phyloP scores from a whole-genome alignment of 345 rosid species.

The Boechera divaricarpa region DNA sequence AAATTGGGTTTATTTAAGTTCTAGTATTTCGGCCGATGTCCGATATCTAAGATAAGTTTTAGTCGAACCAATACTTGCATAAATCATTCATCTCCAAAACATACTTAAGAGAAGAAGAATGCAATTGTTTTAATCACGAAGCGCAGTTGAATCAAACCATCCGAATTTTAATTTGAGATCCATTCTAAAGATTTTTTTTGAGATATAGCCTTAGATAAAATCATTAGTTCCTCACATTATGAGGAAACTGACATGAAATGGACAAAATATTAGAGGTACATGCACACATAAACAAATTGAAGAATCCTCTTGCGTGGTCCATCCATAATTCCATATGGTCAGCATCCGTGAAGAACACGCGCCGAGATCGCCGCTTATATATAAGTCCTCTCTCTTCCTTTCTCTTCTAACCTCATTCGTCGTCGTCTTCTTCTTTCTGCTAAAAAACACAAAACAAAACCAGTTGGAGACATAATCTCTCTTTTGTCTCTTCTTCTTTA shows the following conservation, averaged over 20 bases:
- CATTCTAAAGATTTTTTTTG: background rate
- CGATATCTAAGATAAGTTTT: too few relatives aligned
- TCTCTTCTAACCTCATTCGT: slow-evolving; percentile 25
- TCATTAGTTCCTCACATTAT: background rate
- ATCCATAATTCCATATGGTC: background rate
- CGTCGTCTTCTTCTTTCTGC: slow-evolving; percentile 35
- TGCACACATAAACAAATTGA: slow-evolving; percentile 27
- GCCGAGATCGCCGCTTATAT: slow-evolving; percentile 35
- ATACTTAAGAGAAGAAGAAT: too few relatives aligned
- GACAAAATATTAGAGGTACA: slow-evolving; percentile 14
- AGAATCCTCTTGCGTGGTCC: slow-evolving; percentile 31
- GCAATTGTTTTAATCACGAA: too few relatives aligned
- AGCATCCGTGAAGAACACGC: slow-evolving; percentile 42
- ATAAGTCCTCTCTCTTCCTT: background rate
- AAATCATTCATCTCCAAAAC: background rate
- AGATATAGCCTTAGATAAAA: background rate
- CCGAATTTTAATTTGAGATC: too few relatives aligned
- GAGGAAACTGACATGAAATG: slow-evolving; percentile 32
- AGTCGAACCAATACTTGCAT: too few relatives aligned
- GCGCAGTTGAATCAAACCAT: too few relatives aligned
- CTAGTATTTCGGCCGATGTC: background rate
- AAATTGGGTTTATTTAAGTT: background rate
- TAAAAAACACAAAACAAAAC: slow-evolving; percentile 13
- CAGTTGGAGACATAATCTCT: background rate
- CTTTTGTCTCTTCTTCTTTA: slow-evolving; percentile 42